Base-by-base conservation (phyloP, 305 asterid genomes). In the Ajuga reptans region DNA sequence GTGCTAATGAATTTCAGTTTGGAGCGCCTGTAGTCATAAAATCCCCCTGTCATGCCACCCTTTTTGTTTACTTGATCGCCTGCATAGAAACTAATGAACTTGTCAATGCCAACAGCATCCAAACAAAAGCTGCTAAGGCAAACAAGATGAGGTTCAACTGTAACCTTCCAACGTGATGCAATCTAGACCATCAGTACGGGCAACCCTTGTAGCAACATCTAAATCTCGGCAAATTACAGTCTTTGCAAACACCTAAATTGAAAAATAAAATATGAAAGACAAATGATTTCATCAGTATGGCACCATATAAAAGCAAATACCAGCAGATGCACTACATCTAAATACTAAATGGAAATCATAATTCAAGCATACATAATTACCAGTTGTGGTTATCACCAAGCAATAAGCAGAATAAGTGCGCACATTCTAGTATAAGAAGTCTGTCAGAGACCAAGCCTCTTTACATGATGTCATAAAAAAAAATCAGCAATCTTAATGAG, bases 21-120 rank as follows among this genome's bases (percentile, higher is more conserved):
- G 43, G 99, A 94, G 50, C 98, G 97, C 81, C 92, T 89, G 39
- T 81, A 57, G 78, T 94, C 97, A 80, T 94, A 87, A 81, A 89
- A 94, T 42, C 99, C 99, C 51, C 99, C 99, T 31, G 96, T 94
- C 99, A 94, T 91, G 75, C 96, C 98, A 75, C 99, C 99, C 77
- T 87, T 91, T 84, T 89, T 94, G 88, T 91, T 94, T 52, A 94
- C 99, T 83, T 94, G 99, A 85, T 94, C 99, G 63, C 99, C 99
- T 94, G 85, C 69, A 71, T 65, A 18, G 37, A 63, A 72, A 72
- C 53, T 67, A 45, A 64, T 42, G 59, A 64, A 64, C 55, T 63
- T 76, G 50, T 36, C 70, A 73, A 49, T 55, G 76, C 29, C 69
- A 64, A 75, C 75, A 70, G 57, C 55, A 63, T n/a, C 34, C 56